phyloP scores from a whole-genome alignment of 352 stramenopile species.

The Globisporangium rhizosaccharum region DNA sequence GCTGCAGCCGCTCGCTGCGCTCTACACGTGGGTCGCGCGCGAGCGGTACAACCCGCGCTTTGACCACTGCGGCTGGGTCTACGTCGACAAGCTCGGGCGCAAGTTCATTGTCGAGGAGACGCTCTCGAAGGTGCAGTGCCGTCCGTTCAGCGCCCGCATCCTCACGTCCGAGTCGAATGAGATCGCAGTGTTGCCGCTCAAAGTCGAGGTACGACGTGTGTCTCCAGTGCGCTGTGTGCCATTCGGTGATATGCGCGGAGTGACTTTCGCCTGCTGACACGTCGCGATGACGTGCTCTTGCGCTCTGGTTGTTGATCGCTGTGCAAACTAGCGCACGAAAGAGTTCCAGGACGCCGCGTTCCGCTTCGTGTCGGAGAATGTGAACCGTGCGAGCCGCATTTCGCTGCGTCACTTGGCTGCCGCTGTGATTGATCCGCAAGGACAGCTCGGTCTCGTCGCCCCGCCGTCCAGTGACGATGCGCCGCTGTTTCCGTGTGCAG shows the following conservation, averaged over 20 bases:
- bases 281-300: background rate
- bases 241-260: background rate
- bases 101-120: slow-evolving; percentile 86
- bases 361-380: slow-evolving; percentile 49
- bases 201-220: slow-evolving; percentile 25
- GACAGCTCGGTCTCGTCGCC: slow-evolving; percentile 1
- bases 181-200: slow-evolving; percentile 75
- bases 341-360: slow-evolving; percentile 54
- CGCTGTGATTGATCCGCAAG: slow-evolving; percentile 39
- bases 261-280: background rate
- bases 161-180: slow-evolving; percentile 65
- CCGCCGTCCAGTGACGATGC: background rate
- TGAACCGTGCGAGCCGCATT: slow-evolving; percentile 50
- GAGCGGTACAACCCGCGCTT: slow-evolving; percentile 57
- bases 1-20: slow-evolving; percentile 64
- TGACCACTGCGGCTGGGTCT: slow-evolving; percentile 78
- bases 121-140: slow-evolving; percentile 69
- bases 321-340: slow-evolving; percentile 37
- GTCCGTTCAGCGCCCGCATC: slow-evolving; percentile 70
- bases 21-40: slow-evolving; percentile 59
- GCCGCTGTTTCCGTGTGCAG: slow-evolving; percentile 43
- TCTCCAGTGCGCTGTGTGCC: background rate
- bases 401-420: slow-evolving; percentile 49
- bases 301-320: background rate
- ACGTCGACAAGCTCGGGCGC: slow-evolving; percentile 71